These are phyloP conservation scores for Orbilia brochopaga DNA, from an alignment of 2,329 filamentous ascomycete genomes.

Conservation along the genomic window DNA sequence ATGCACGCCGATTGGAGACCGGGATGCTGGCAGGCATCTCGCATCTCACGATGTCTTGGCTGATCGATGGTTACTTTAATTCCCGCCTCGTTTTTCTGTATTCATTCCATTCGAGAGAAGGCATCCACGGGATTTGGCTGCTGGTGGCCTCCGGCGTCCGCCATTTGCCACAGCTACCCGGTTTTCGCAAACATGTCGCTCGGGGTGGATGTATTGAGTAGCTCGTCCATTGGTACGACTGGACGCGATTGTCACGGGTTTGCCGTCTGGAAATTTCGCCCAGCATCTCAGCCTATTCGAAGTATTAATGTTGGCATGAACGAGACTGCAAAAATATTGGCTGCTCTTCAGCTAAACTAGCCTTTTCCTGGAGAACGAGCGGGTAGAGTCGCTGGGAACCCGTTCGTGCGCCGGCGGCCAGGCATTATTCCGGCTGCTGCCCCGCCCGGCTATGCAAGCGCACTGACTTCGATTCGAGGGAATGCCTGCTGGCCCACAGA, in stretches of 20 bases:
- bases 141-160: too few species aligned
- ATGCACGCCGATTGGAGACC: not conserved
- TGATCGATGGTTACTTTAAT: not conserved
- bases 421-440: constrained; percentile 10
- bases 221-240: constrained; percentile 5
- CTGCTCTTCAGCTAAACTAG: not conserved
- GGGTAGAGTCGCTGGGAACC: constrained; percentile 6
- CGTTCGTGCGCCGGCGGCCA: constrained; percentile 8
- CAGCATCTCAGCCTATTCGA: too few species aligned
- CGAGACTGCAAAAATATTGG: not conserved
- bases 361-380: not conserved
- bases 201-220: too few species aligned
- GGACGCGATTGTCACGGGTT: too few species aligned
- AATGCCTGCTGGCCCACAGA: not conserved
- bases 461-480: constrained; percentile 29
- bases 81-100: constrained; percentile 24
- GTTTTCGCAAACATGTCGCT: too few species aligned
- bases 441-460: constrained; percentile 42
- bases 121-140: not conserved
- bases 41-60: not conserved
- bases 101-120: not conserved
- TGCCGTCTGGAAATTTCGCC: too few species aligned
- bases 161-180: too few species aligned
- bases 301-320: too few species aligned
- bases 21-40: not conserved